Base-by-base conservation (phyloP, 2,329 filamentous ascomycete genomes). In the Coniella lustricola region DNA sequence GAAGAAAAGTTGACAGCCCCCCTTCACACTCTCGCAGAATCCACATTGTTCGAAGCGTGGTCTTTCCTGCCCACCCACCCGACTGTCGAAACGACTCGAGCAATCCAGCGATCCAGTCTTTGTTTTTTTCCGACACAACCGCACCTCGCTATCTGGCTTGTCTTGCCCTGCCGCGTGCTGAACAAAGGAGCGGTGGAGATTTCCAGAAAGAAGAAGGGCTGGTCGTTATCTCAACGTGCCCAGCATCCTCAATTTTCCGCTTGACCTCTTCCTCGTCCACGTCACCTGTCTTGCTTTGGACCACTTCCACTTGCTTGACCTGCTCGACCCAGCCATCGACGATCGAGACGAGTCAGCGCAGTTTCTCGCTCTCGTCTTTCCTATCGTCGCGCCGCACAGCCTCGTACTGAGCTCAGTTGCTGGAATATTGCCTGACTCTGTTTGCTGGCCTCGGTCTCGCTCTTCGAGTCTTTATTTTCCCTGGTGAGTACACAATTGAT, bases 391-490 rank as follows among this genome's bases (percentile, higher is more conserved):
- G 44, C 44, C 18, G 36, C 37, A 36, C 17, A 32, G 20, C 36
- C 31, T 47, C 25, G 25, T 5, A 29, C 10, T 29, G 25, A 29
- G 38, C 57, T 53, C 56, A 56, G 59, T 59, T 61, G 59, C 59
- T 62, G 59, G 58, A 62, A 62, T 57, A 62, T 61, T 60, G 59
- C 59, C 57, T 55, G 56, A 51, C 54, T 56, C 58, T n/a, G n/a
- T 55, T 51, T 55, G 48, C 52, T 50, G 44, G 31, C 34, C 25
- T 29, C 32, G 14, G 40, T 32, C 33, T 51, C 20, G 32, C 47
- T 29, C 12, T 16, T 46, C 41, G 34, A 32, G 38, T 46, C 38
- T 53, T 36, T 46, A 50, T 50, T 53, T 49, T 20, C 40, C 46
- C 38, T 44, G 50, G 54, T 46, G 50, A 51, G 50, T 54, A 12